phyloP scores from a whole-genome alignment of 208 protist genomes.

The Tritrichomonas foetus region DNA sequence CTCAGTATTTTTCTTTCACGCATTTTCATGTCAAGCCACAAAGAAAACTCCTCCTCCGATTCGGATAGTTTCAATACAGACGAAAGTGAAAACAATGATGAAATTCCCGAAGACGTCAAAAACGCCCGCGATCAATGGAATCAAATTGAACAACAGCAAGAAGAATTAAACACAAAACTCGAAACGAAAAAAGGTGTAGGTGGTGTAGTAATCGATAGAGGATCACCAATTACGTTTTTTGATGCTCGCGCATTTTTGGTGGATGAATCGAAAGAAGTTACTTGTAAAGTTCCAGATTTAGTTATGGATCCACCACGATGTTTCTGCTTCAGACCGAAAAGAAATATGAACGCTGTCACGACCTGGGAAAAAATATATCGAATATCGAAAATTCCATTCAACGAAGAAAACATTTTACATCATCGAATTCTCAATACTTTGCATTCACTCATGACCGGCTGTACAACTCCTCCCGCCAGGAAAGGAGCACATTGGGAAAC shows the following conservation, averaged over 20 bases:
- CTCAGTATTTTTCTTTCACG: too few species aligned
- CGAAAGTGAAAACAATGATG: too few species aligned
- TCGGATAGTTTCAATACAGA: too few species aligned
- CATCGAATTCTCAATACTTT: slow-evolving; percentile 4
- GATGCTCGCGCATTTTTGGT: background rate
- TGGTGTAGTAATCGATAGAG: background rate
- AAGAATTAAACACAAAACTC: background rate
- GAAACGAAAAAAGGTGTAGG: background rate
- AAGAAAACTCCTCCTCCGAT: too few species aligned
- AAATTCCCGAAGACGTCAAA: background rate
- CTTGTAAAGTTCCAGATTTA: background rate
- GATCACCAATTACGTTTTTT: background rate
- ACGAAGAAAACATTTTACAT: background rate
- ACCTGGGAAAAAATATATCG: background rate
- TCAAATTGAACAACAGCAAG: slow-evolving; percentile 5
- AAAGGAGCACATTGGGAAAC: background rate
- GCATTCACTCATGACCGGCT: background rate
- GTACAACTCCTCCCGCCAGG: background rate
- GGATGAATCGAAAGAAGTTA: background rate
- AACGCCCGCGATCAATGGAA: background rate
- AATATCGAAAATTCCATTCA: background rate
- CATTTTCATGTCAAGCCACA: too few species aligned
- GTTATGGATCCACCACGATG: background rate
- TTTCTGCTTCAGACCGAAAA: background rate
- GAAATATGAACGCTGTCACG: background rate